Evolutionary conservation across 2,329 filamentous ascomycete species (phyloP), one percentile per base, ranked within the genome.

Genomic region (Rosellinia necatrix): DNA sequence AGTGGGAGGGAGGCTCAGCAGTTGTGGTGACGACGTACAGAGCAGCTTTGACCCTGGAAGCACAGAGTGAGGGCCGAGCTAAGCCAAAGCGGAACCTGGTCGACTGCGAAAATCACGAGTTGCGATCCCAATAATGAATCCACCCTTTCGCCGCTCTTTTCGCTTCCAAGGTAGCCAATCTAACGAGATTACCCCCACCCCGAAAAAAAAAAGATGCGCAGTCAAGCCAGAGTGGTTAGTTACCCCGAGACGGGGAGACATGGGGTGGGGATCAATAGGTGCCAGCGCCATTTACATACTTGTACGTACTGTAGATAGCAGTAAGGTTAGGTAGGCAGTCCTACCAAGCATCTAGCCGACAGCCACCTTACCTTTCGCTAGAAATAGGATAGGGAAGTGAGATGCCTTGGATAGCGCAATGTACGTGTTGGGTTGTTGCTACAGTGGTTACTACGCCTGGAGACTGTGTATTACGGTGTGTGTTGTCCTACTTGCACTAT

Each of bases 21-120:
- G n/a, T 30, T 9, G 44, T 38, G 35, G 44, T 57, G 49, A 49
- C 34, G 50, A 58, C 51, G 56, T 25, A 47, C 34, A 34, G n/a
- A n/a, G n/a, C n/a, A n/a, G n/a, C n/a, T n/a, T n/a, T n/a, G n/a
- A n/a, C n/a, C n/a, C n/a, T n/a, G n/a, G n/a, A n/a, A n/a, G n/a
- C n/a, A n/a, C n/a, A n/a, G n/a, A n/a, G n/a, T n/a, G n/a, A n/a
- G n/a, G n/a, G 38, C 38, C 13, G 27, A 34, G 19, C 30, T 15
- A 43, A 48, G 34, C 35, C 24, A 30, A 43, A 56, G 34, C 17
- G 10, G 25, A 42, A 38, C 29, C 25, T 12, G 8, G 30, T 27
- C 22, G 22, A 37, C 43, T n/a, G 12, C 43, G 17, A 43, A 41
- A 47, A 35, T n/a, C 34, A 51, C 41, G 24, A 35, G 24, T 38